phyloP scores from a whole-genome alignment of 768 basidiomycete species.

The Sutorius australiensis region DNA sequence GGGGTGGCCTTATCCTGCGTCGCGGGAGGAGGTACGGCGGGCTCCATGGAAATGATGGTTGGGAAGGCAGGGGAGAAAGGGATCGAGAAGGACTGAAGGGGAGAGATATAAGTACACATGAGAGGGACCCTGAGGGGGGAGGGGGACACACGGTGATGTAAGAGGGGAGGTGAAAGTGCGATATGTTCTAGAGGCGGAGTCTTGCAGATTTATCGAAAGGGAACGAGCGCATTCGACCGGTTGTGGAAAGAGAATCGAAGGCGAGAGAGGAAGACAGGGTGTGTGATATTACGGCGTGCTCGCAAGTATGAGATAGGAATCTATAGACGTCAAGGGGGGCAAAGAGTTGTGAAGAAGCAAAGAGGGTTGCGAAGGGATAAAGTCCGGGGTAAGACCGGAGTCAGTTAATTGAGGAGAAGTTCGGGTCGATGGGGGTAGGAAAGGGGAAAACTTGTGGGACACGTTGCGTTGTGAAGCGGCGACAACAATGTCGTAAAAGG shows the following conservation, averaged over 20 bases:
- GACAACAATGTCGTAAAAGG: slow-evolving; percentile 24
- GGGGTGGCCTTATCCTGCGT: slow-evolving; percentile 41
- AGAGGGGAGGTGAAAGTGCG: slow-evolving; percentile 8
- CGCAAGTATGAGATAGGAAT: slow-evolving; percentile 23
- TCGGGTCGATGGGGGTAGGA: slow-evolving; percentile 13
- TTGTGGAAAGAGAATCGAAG: slow-evolving; percentile 24
- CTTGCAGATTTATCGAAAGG: slow-evolving; percentile 21
- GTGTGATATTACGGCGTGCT: slow-evolving; percentile 27
- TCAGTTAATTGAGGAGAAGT: slow-evolving; percentile 23
- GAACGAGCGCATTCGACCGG: slow-evolving; percentile 9
- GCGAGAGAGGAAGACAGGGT: slow-evolving; percentile 13
- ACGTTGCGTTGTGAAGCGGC: slow-evolving; percentile 21
- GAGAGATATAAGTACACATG: slow-evolving; percentile 32
- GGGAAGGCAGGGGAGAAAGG: slow-evolving; percentile 12
- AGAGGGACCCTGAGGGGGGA: slow-evolving; percentile 11
- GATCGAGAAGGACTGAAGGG: slow-evolving; percentile 15
- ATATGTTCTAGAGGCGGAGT: slow-evolving; percentile 19
- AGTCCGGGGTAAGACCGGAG: slow-evolving; percentile 31
- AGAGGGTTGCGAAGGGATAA: slow-evolving; percentile 15
- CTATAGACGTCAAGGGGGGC: slow-evolving; percentile 22
- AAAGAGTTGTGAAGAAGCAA: slow-evolving; percentile 18
- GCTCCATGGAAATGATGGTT: slow-evolving; percentile 23
- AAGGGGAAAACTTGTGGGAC: slow-evolving; percentile 14
- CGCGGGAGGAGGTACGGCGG: slow-evolving; percentile 3
- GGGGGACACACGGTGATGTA: slow-evolving; percentile 22